Percentiles rank a stretch among this genome's conserved stretches.
These are phyloP conservation scores for Viola odorata DNA, from an alignment of 345 rosid genomes.

Conservation along the genomic window DNA sequence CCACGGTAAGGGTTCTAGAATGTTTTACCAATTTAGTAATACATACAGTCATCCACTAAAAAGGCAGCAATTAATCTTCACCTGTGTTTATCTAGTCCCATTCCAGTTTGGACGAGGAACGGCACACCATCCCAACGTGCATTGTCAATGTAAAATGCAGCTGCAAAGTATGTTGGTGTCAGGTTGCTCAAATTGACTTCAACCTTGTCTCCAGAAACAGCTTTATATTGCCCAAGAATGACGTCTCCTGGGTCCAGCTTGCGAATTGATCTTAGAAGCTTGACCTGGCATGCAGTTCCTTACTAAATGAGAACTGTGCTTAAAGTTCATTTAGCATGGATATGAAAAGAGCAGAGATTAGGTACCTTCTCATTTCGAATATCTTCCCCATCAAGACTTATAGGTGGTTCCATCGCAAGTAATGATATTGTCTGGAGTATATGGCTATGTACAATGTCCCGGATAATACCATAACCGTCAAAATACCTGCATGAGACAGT, in stretches of 20 bases:
- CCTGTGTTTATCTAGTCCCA: conserved; percentile 77
- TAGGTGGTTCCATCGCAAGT: conserved; percentile 83
- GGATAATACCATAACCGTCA: conserved; percentile 79
- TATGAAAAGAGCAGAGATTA: background rate
- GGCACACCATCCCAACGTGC: conserved; percentile 90
- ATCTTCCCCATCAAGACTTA: conserved; percentile 78
- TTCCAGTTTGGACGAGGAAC: conserved; percentile 57
- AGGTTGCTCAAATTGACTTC: conserved; percentile 29
- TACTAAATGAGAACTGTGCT: background rate
- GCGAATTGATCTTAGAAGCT: conserved; percentile 64
- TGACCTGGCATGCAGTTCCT: conserved; percentile 42
- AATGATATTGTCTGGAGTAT: conserved; percentile 67
- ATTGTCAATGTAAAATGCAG: conserved; percentile 70
- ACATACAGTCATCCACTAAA: too few relatives aligned
- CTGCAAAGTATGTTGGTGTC: conserved; percentile 63
- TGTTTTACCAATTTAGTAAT: too few relatives aligned
- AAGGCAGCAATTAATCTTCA: too few relatives aligned
- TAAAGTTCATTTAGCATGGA: background rate
- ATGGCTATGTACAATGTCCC: conserved; percentile 69
- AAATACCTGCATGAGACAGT: conserved; percentile 40
- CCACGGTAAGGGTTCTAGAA: too few relatives aligned
- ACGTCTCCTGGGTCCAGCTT: conserved; percentile 48
- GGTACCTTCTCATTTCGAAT: conserved; percentile 70
- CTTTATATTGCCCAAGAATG: conserved; percentile 71
- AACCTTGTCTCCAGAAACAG: conserved; percentile 35